Conservation (phyloP, 768 basidiomycete species). For the Neoboletus brunneissimus region DNA sequence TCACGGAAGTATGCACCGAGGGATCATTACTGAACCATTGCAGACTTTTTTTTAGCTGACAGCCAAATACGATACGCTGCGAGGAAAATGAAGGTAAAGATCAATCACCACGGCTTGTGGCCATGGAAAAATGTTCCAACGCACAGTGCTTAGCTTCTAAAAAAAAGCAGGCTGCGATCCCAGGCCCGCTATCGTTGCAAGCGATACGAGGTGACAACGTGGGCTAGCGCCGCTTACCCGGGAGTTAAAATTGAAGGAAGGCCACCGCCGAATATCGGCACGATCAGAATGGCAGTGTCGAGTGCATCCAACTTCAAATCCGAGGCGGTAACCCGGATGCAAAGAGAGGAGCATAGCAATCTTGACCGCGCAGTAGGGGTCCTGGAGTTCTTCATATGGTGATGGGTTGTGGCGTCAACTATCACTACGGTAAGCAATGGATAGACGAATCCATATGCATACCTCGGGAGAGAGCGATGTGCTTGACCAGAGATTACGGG, state of each 20-base stretch:
- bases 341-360: neutral
- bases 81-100: neutral
- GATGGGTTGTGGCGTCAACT: neutral
- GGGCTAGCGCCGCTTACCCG: neutral
- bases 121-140: neutral
- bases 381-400: neutral
- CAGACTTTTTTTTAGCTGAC: neutral
- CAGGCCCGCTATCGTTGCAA: neutral
- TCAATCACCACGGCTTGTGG: neutral
- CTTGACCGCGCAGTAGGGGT: neutral
- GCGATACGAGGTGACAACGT: neutral
- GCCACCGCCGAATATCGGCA: neutral
- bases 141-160: neutral
- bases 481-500: neutral
- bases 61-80: too few species aligned
- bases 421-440: neutral
- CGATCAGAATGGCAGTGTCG: slow-evolving; percentile 1
- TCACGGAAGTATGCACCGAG: neutral
- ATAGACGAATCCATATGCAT: neutral
- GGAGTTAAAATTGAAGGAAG: neutral
- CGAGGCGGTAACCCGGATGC: neutral
- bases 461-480: neutral
- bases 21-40: neutral
- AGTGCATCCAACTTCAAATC: neutral
- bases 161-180: neutral